Conservation (phyloP, 192 early-diverging fungal genomes). For the Podila epigama region DNA sequence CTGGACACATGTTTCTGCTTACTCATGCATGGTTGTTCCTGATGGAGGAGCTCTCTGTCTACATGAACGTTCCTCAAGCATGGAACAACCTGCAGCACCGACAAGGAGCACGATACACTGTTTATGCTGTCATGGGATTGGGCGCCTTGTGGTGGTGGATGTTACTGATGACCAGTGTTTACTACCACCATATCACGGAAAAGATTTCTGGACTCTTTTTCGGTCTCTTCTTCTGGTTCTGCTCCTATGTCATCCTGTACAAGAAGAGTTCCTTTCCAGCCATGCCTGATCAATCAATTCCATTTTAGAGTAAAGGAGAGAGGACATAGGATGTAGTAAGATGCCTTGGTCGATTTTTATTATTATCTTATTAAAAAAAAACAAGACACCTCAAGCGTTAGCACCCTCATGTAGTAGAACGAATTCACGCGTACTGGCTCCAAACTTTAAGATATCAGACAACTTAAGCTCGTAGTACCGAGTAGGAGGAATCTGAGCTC, state of each 20-base stretch:
- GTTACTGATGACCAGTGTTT: conserved; percentile 78
- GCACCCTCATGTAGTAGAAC: conserved; percentile 82
- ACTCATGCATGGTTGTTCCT: conserved; percentile 79
- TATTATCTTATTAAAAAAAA: too few relatives aligned
- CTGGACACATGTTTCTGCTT: conserved; percentile 87
- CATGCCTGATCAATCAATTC: conserved; percentile 36
- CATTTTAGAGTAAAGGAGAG: conserved; percentile 4
- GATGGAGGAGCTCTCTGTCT: conserved; percentile 67
- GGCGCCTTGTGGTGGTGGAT: conserved; percentile 76
- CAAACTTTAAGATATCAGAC: conserved; percentile 91
- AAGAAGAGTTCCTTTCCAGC: conserved; percentile 25
- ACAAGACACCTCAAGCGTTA: too few relatives aligned
- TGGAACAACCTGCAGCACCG: conserved; percentile 11
- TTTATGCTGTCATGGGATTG: conserved; percentile 51
- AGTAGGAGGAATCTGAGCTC: conserved; percentile 70
- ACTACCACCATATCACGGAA: conserved; percentile 80
- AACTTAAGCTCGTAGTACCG: conserved; percentile 86
- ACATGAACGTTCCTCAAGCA: conserved; percentile 35
- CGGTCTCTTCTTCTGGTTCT: conserved; percentile 76
- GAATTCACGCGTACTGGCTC: conserved; percentile 89
- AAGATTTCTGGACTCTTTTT: conserved; percentile 71
- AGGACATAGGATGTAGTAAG: too few relatives aligned
- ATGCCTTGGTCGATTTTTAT: background rate
- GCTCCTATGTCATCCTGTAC: conserved; percentile 47
- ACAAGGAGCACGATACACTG: conserved; percentile 23